phyloP scores from a whole-genome alignment of 306 rosid species.

The Lathyrus aphaca region DNA sequence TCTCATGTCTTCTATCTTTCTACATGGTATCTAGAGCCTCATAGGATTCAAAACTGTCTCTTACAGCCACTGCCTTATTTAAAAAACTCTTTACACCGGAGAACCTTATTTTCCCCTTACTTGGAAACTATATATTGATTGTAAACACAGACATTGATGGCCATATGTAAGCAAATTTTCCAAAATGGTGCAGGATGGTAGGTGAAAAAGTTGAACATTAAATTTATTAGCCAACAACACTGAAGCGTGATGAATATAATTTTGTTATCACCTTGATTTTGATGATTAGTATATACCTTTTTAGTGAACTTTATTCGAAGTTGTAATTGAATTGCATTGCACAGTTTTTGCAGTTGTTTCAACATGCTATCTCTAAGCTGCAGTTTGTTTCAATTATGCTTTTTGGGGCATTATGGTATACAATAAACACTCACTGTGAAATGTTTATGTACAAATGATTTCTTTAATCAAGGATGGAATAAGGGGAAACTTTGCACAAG shows the following conservation, averaged over 20 bases:
- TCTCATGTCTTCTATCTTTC: too few relatives aligned
- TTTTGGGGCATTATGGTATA: neutral
- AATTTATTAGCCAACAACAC: slow-evolving; percentile 5
- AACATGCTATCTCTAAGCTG: neutral
- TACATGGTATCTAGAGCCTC: too few relatives aligned
- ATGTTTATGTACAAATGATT: neutral
- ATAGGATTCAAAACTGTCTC: too few relatives aligned
- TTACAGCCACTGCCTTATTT: too few relatives aligned
- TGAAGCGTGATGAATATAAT: neutral
- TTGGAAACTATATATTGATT: neutral
- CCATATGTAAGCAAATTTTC: neutral
- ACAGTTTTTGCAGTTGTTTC: neutral
- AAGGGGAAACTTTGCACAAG: neutral
- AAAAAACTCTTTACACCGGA: neutral
- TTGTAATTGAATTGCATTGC: neutral
- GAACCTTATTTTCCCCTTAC: neutral
- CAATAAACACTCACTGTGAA: neutral
- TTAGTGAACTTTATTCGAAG: slow-evolving; percentile 1
- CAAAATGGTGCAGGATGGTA: neutral
- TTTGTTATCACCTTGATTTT: neutral
- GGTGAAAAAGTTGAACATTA: slow-evolving; percentile 6
- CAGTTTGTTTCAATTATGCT: neutral
- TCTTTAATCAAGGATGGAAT: neutral
- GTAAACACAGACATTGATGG: neutral
- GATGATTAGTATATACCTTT: neutral